A percentile compares a stretch with the other conserved stretches of the same genome.
phyloP scores from a whole-genome alignment of 805 yeast species.

The Naumovozyma dairenensis region DNA sequence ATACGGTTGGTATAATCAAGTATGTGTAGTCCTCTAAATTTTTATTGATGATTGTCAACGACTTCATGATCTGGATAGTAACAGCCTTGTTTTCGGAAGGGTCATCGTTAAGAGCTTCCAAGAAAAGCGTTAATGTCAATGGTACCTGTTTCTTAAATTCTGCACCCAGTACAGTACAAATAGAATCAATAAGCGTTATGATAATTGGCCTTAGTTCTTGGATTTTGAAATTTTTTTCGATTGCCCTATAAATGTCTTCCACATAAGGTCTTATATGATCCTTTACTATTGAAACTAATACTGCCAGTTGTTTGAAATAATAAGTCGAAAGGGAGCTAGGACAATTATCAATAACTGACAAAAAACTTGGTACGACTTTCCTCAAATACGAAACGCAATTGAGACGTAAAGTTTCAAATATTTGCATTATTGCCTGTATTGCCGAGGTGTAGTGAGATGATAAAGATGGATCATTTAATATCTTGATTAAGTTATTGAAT shows the following conservation, averaged over 20 bases:
- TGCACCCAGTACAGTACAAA: slow-evolving; percentile 77
- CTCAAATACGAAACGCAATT: slow-evolving; percentile 80
- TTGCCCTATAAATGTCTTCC: slow-evolving; percentile 57
- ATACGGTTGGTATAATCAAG: slow-evolving; percentile 70
- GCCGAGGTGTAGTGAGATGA: slow-evolving; percentile 79
- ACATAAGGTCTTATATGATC: slow-evolving; percentile 81
- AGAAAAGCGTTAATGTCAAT: slow-evolving; percentile 57
- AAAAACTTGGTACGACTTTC: slow-evolving; percentile 76
- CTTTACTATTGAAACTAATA: slow-evolving; percentile 67
- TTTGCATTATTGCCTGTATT: slow-evolving; percentile 81
- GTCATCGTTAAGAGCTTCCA: slow-evolving; percentile 64
- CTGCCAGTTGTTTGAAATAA: slow-evolving; percentile 76
- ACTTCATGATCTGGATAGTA: slow-evolving; percentile 59
- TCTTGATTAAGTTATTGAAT: slow-evolving; percentile 68
- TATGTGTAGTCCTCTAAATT: slow-evolving; percentile 81
- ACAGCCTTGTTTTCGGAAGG: slow-evolving; percentile 47
- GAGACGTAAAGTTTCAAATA: slow-evolving; percentile 76
- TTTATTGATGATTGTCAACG: slow-evolving; percentile 77
- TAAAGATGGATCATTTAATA: slow-evolving; percentile 73
- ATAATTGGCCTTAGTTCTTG: slow-evolving; percentile 63
- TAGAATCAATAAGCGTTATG: slow-evolving; percentile 65
- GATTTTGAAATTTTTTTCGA: slow-evolving; percentile 55
- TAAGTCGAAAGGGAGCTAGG: slow-evolving; percentile 69
- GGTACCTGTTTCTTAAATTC: slow-evolving; percentile 80
- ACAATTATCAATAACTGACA: slow-evolving; percentile 69